phyloP scores from a whole-genome alignment of 2,329 filamentous ascomycete genomes.

The Neofusicoccum cordaticola region DNA sequence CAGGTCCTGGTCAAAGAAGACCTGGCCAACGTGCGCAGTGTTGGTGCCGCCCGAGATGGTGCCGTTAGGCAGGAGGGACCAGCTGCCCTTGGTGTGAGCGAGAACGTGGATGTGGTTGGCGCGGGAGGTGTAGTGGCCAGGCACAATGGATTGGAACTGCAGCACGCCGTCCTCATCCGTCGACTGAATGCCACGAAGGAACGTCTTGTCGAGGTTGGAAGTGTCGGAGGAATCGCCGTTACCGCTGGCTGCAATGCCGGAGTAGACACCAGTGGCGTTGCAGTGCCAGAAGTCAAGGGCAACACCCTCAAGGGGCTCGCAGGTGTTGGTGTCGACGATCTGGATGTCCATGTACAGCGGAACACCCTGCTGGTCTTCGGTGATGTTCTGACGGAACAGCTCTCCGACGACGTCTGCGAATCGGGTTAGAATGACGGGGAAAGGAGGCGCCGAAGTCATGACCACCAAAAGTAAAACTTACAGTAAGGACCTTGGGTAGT shows the following conservation, averaged over 20 bases:
- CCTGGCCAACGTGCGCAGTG: constrained; percentile 61
- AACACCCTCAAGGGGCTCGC: constrained; percentile 48
- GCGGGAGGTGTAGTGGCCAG: constrained; percentile 44
- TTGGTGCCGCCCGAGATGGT: constrained; percentile 50
- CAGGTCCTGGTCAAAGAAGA: constrained; percentile 63
- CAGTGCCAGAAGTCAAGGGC: constrained; percentile 54
- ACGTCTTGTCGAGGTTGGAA: constrained; percentile 36
- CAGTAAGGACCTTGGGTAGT: constrained; percentile 32
- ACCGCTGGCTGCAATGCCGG: constrained; percentile 40
- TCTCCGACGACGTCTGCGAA: constrained; percentile 46
- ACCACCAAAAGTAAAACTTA: no score
- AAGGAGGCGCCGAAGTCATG: no score
- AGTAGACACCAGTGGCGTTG: constrained; percentile 42
- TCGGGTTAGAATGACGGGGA: neutral
- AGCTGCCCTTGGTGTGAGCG: constrained; percentile 37
- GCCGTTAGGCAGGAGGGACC: constrained; percentile 44
- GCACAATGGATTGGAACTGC: constrained; percentile 48
- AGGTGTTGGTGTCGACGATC: constrained; percentile 54
- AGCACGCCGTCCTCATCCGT: constrained; percentile 49
- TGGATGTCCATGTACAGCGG: constrained; percentile 52
- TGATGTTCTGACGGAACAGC: constrained; percentile 49
- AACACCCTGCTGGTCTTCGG: constrained; percentile 49
- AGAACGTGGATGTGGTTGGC: constrained; percentile 40
- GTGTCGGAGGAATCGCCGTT: constrained; percentile 41
- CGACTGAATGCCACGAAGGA: constrained; percentile 48